Base-by-base conservation (phyloP, 75 land plant genomes). In the Ceratopteris richardii region DNA sequence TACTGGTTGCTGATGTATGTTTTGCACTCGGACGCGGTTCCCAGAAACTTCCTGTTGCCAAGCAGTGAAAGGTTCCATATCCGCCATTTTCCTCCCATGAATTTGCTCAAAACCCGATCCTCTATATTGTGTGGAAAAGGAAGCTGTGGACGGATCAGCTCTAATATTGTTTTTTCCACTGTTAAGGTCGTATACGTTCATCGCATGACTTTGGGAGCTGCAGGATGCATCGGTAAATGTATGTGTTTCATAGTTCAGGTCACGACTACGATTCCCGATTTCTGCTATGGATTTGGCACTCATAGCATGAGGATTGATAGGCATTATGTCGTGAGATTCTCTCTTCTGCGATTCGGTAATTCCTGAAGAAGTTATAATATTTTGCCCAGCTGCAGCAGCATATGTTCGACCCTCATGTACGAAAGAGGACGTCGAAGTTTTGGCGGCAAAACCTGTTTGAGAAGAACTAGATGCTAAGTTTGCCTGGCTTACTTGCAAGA, bases 351-450 rank as follows among this genome's bases (percentile, higher is more conserved):
- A 5, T 6, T 6, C 13, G 13, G 1, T 19, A 31, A 31, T 10
- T 10, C 16, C 29, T 17, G 28, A 1, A 2, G 24, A 22, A 53
- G 40, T 23, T 3, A 31, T 11, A 30, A 36, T 30, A 12, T 29
- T 29, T 14, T 31, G 60, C 29, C 60, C 31, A 40, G 58, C 71
- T 27, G 71, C 71, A 62, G 68, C 68, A 18, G 74, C 74, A 48
- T 64, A 64, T 19, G 67, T 54, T n/a, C 76, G 71, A 31, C 73
- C 31, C 30, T 36, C 58, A 29, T 57, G 64, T 56, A 66, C 71
- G 25, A 61, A 29, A n/a, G 69, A 57, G 30, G 64, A 46, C 21
- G 30, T 25, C 26, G 50, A 36, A 25, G 54, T 61, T 50, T 33
- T 27, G 22, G 31, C 30, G 12, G 56, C 31, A n/a, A 0, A 43